Evolutionary conservation across 495 filamentous ascomycete species (phyloP).

Genomic region (Xylaria castorea): DNA sequence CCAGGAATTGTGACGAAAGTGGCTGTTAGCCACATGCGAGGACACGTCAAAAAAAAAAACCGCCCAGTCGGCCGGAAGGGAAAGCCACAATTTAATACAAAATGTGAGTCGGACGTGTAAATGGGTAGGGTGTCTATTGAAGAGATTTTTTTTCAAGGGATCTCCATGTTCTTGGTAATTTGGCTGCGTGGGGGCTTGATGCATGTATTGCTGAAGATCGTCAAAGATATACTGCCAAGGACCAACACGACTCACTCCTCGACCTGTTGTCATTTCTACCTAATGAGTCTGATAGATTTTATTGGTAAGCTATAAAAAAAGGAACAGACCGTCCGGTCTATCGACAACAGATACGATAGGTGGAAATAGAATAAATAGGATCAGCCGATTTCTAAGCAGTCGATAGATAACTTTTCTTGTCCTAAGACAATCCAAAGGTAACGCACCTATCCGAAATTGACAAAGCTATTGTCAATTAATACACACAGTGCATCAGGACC

Average conservation of each 20-base stretch:
- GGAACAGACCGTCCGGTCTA: background rate
- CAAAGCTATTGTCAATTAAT: background rate
- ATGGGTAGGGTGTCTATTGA: background rate
- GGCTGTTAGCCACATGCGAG: background rate
- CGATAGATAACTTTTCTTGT: background rate
- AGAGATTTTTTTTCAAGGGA: background rate
- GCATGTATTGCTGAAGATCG: background rate
- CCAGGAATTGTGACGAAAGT: background rate
- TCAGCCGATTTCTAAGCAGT: background rate
- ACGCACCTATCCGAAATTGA: background rate
- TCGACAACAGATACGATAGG: background rate
- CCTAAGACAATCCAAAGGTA: background rate
- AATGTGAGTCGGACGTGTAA: background rate
- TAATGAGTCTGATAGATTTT: background rate
- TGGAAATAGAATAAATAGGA: background rate
- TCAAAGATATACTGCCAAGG: conserved; percentile 5
- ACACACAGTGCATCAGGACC: background rate
- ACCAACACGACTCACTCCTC: background rate
- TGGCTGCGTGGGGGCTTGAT: conserved; percentile 8
- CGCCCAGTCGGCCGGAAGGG: background rate
- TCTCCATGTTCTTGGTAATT: background rate
- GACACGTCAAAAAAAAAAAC: conserved; percentile 15
- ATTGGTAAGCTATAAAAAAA: background rate
- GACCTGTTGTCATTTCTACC: conserved; percentile 2
- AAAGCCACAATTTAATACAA: background rate